Evolutionary conservation across 179 eudicot genomes (phyloP).

Genomic region (Silene coronaria): DNA sequence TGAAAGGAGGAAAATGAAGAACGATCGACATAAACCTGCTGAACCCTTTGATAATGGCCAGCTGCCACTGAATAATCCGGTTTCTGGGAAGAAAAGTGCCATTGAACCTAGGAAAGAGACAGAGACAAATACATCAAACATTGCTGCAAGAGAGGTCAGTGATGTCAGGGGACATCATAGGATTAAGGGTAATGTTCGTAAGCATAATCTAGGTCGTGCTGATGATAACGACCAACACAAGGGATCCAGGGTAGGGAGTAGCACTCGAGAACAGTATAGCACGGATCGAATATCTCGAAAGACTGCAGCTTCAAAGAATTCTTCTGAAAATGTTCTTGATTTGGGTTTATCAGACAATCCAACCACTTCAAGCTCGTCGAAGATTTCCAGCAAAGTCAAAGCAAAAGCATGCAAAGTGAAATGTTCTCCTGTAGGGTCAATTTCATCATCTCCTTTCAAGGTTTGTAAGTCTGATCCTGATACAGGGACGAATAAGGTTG

Average conservation of each 20-base stretch:
- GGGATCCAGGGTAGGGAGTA: constrained; percentile 19
- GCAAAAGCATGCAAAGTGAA: constrained; percentile 26
- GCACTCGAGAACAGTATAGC: constrained; percentile 18
- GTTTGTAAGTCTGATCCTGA: constrained; percentile 28
- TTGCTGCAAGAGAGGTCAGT: constrained; percentile 22
- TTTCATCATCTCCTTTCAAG: constrained; percentile 39
- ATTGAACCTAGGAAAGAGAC: constrained; percentile 23
- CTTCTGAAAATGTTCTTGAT: constrained; percentile 30
- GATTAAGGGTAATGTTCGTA: constrained; percentile 14
- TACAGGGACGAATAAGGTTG: constrained; percentile 21
- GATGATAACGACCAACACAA: constrained; percentile 16
- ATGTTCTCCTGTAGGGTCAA: constrained; percentile 38
- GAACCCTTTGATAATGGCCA: constrained; percentile 19
- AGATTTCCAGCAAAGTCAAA: constrained; percentile 29
- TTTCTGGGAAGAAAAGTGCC: constrained; percentile 12
- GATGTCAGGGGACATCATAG: constrained; percentile 17
- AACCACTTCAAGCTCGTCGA: constrained; percentile 44
- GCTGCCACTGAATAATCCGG: constrained; percentile 4
- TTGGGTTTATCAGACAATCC: constrained; percentile 33
- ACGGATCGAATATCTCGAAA: constrained; percentile 23
- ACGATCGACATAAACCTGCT: constrained; percentile 14
- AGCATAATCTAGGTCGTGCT: constrained; percentile 19
- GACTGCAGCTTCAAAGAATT: constrained; percentile 24
- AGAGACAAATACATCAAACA: constrained; percentile 23
- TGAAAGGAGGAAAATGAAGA: constrained; percentile 39